Base-by-base conservation (phyloP, 768 basidiomycete genomes). In the Mycena metata region DNA sequence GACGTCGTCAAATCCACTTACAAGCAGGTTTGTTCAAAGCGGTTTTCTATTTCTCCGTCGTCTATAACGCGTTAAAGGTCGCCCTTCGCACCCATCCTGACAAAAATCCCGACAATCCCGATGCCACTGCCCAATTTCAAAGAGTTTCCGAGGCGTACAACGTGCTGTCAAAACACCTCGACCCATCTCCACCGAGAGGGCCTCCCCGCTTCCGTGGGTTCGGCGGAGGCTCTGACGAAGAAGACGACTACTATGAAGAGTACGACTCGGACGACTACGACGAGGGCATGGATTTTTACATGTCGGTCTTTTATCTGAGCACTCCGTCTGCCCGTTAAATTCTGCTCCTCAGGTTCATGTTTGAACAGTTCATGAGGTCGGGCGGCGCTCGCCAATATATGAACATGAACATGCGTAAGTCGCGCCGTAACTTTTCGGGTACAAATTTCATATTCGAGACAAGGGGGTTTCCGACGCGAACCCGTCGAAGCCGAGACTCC, bases 51-150 rank as follows among this genome's bases (percentile, higher is more conserved):
- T 36, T 67, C 16, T 59, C 26, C 11, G 30, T 54, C 56, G 60
- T 24, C 57, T 66, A 50, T 63, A 43, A 65, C 43, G 39, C 56
- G 60, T 39, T 50, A 33, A 61, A 91, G 88, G 80, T 89, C 60
- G 91, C 91, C 6, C 80, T 92, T 24, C 83, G 83, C 21, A 90
- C 88, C 0, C 93, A 94, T 79, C 92, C 93, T 10, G 92, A 93
- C 80, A 93, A 93, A 80, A 93, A 93, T 66, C 88, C 84, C 0
- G 85, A 84, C 46, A 87, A 93, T 70, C 84, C 83, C 45, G 81
- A 84, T 70, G 92, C 91, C 51, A 93, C 92, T 43, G 83, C 82
- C 4, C 83, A 90, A 75, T 94, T 94, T 73, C 92, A 94, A 78
- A 79, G 82, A 58, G 76, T 95, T 50, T 85, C 90, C 66, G 90